Evolutionary conservation across 75 land plant genomes (phyloP).

Genomic region (Pseudotsuga menziesii): DNA sequence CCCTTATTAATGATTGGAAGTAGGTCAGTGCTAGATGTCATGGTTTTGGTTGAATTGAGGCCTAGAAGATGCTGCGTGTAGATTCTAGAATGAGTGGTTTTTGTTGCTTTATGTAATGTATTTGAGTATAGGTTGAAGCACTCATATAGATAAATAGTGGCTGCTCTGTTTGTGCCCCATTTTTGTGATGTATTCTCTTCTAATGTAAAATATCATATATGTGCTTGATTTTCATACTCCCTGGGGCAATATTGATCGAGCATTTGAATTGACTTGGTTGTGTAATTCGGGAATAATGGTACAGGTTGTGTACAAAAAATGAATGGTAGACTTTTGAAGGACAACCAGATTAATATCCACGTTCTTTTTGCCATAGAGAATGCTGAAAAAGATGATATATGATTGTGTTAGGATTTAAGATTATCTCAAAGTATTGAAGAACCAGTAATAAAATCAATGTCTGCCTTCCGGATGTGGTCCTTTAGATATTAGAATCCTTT

Average conservation of each 20-base stretch:
- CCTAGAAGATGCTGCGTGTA: neutral
- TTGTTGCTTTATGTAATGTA: constrained; percentile 5
- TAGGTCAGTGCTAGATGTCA: neutral
- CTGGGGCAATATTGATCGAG: neutral
- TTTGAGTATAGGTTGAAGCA: neutral
- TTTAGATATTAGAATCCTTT: no score
- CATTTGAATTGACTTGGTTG: no score
- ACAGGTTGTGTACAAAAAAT: no score
- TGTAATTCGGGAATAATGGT: no score
- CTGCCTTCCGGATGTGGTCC: no score
- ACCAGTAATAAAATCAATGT: no score
- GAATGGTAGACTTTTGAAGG: no score
- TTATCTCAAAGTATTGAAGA: no score
- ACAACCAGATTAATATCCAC: no score
- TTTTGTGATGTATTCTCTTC: neutral
- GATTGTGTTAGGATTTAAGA: no score
- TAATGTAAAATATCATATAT: neutral
- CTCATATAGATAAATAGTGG: constrained; percentile 2
- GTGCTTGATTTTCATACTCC: neutral
- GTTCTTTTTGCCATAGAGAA: no score
- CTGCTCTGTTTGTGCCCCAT: neutral
- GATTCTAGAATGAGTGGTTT: neutral
- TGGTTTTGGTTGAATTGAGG: neutral
- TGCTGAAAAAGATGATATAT: no score
- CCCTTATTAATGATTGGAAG: neutral